Evolutionary conservation across 768 basidiomycete genomes (phyloP), one percentile per base, ranked within the genome.

Genomic region (Candolleomyces eurysporus): DNA sequence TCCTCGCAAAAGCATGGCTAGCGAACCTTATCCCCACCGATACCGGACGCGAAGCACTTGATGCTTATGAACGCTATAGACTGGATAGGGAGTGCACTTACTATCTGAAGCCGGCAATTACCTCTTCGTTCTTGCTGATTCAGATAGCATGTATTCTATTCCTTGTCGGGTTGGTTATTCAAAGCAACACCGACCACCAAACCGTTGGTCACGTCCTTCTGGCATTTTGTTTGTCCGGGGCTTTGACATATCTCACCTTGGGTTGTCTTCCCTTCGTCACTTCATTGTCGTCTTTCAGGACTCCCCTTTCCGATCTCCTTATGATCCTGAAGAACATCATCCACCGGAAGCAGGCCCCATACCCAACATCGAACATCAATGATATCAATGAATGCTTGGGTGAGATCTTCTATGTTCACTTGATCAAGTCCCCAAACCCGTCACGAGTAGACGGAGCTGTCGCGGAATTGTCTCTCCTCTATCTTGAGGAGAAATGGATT

Each of bases 1-100:
- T 67, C 32, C 63, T 71, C 5, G 68, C 64, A 13, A 65, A 64
- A 52, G 62, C 61, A 10, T 67, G 66, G 66, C 55, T 67, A 9
- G 52, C 64, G 14, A 61, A 67, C 55, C 64, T 64, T 40, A 61
- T 61, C 16, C 62, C 66, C 0, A 59, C 48, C n/a, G 59, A 61
- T 2, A 63, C 60, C 16, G 58, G 61, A 11, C 30, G 62, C 31
- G 58, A 64, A 19, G 60, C 63, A 14, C 39, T 53, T 5, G 64
- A 64, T 48, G 66, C 64, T 21, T 64, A 60, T 30, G 61, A 64
- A 50, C 62, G 66, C 19, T 64, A 65, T 31, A 58, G 55, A 30
- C 63, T 64, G 22, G 65, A 65, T 56, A 59, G 57, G 22, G 45
- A 61, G 61, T 4, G 61, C 58, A 36, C 36, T 46, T 64, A 49